phyloP scores from a whole-genome alignment of 2,329 filamentous ascomycete species.

The Decorospora gaudefroyi region DNA sequence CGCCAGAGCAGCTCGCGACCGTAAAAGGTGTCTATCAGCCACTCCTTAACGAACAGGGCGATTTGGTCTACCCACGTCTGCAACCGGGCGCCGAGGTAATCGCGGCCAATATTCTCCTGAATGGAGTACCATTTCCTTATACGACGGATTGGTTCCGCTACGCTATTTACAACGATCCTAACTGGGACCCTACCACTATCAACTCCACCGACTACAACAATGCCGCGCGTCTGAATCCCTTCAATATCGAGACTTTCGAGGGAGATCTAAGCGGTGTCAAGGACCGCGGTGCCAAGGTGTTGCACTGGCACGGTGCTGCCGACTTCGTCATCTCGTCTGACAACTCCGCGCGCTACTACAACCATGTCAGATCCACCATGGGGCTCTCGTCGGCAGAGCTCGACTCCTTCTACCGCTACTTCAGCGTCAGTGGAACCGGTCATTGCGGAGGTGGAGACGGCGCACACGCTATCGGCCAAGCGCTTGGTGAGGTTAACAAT shows the following conservation, averaged over 20 bases:
- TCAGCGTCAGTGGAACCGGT: constrained; percentile 58
- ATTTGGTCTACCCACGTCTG: constrained; percentile 57
- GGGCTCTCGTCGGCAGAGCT: constrained; percentile 37
- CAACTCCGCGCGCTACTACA: constrained; percentile 56
- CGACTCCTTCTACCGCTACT: constrained; percentile 56
- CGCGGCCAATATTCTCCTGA: constrained; percentile 47
- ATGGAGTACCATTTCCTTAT: constrained; percentile 51
- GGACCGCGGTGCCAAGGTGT: constrained; percentile 52
- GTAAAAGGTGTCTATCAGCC: constrained; percentile 52
- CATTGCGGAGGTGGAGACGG: constrained; percentile 58
- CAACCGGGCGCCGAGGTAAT: constrained; percentile 54
- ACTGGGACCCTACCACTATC: constrained; percentile 50
- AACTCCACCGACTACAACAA: constrained; percentile 49
- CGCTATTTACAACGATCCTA: constrained; percentile 53
- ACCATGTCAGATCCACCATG: constrained; percentile 55
- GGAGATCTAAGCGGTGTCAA: constrained; percentile 48
- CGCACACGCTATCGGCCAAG: constrained; percentile 47
- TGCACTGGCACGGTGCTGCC: constrained; percentile 53
- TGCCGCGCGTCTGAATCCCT: constrained; percentile 46
- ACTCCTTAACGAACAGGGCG: constrained; percentile 51
- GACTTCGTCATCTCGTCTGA: constrained; percentile 53
- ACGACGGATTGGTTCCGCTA: constrained; percentile 56
- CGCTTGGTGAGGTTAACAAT: constrained; percentile 21
- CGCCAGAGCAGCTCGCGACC: constrained; percentile 49
- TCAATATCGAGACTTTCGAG: constrained; percentile 49